A percentile compares a stretch with the other conserved stretches of the same genome.
phyloP scores from a whole-genome alignment of 2,329 filamentous ascomycete genomes.

The Fusarium buxicola region DNA sequence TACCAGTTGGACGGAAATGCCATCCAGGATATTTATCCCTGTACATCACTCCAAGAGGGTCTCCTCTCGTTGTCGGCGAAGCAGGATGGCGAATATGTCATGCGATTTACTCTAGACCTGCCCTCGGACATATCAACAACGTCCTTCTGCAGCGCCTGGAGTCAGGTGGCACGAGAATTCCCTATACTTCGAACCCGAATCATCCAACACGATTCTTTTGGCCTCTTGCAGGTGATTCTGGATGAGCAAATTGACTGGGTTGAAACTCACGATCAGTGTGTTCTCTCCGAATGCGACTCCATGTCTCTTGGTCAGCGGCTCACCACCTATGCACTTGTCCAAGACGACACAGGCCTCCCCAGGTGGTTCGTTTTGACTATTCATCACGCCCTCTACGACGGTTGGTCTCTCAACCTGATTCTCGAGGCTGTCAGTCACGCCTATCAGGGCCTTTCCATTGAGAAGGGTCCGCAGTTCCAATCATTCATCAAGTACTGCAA shows the following conservation, averaged over 20 bases:
- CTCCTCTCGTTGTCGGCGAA: constrained; percentile 20
- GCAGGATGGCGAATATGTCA: constrained; percentile 20
- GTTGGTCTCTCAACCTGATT: constrained; percentile 32
- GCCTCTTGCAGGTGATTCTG: not conserved
- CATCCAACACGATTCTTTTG: not conserved
- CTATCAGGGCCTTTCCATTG: not conserved
- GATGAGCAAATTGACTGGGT: not conserved
- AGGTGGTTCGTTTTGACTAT: constrained; percentile 24
- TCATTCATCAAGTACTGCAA: not conserved
- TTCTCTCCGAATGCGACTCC: not conserved
- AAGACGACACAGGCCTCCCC: not conserved
- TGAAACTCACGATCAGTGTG: not conserved
- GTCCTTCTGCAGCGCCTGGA: not conserved
- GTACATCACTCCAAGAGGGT: constrained; percentile 18
- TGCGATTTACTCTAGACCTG: constrained; percentile 5
- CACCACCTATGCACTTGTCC: not conserved
- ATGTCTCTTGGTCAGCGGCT: not conserved
- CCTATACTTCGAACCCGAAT: not conserved
- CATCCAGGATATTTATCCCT: constrained; percentile 1
- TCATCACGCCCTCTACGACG: constrained; percentile 43
- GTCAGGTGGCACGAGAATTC: not conserved
- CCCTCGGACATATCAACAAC: not conserved
- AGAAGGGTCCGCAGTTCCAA: not conserved
- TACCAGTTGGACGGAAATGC: not conserved
- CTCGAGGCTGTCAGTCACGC: not conserved